phyloP scores from a whole-genome alignment of 2,329 filamentous ascomycete species.

The Didymella segeticola region DNA sequence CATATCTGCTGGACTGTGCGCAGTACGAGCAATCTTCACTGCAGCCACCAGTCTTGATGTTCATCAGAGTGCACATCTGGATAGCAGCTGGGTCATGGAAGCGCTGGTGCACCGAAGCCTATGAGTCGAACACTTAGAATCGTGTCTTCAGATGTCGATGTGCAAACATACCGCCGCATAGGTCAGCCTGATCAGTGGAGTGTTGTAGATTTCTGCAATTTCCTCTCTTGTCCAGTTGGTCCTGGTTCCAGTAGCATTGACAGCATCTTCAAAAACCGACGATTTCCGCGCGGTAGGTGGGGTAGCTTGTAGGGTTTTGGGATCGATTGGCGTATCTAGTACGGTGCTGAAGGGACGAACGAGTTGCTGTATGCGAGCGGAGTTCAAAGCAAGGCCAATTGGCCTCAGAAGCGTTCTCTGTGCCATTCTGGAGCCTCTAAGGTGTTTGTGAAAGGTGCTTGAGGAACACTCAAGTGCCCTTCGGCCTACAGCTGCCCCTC shows the following conservation, averaged over 20 bases:
- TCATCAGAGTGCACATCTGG: slow-evolving; percentile 94
- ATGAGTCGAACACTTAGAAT: slow-evolving; percentile 1
- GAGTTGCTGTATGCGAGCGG: slow-evolving; percentile 13
- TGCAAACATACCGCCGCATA: slow-evolving; percentile 68
- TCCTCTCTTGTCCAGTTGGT: slow-evolving; percentile 83
- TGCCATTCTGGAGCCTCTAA: slow-evolving; percentile 14
- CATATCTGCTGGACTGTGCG: slow-evolving; percentile 83
- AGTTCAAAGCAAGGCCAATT: slow-evolving; percentile 13
- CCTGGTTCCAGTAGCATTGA: slow-evolving; percentile 66
- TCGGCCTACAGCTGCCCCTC: slow-evolving; percentile 17
- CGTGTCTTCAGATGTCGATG: neutral
- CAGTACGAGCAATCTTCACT: slow-evolving; percentile 94
- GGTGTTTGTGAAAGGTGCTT: slow-evolving; percentile 10
- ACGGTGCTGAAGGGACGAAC: slow-evolving; percentile 43
- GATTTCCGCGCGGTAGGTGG: slow-evolving; percentile 16
- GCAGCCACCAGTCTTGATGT: slow-evolving; percentile 94
- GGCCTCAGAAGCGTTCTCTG: slow-evolving; percentile 16
- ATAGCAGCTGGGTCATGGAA: slow-evolving; percentile 86
- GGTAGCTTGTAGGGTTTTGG: slow-evolving; percentile 30
- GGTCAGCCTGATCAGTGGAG: slow-evolving; percentile 78
- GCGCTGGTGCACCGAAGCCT: slow-evolving; percentile 80
- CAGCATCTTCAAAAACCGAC: slow-evolving; percentile 55
- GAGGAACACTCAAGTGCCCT: slow-evolving; percentile 9
- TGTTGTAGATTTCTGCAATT: slow-evolving; percentile 81
- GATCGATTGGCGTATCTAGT: slow-evolving; percentile 37